phyloP scores from a whole-genome alignment of 2,329 filamentous ascomycete species.

The Colletotrichum limetticola region DNA sequence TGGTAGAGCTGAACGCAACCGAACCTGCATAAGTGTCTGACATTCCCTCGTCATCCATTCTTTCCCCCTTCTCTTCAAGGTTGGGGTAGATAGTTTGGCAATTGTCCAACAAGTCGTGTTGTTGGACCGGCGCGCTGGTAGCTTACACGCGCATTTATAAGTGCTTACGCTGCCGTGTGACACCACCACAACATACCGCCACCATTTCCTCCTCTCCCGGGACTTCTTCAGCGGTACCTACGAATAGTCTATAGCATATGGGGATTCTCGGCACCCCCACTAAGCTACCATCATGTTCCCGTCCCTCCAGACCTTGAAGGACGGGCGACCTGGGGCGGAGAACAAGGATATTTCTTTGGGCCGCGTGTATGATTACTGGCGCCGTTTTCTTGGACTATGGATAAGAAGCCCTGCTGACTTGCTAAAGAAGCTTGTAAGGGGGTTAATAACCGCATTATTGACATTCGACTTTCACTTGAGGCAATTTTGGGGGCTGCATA shows the following conservation, averaged over 20 bases:
- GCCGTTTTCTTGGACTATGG: not conserved
- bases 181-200: too few relatives aligned
- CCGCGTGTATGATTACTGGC: conserved; percentile 5
- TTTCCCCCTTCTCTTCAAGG: not conserved
- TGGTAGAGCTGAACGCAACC: not conserved
- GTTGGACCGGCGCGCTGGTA: not conserved
- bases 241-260: not conserved
- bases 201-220: not conserved
- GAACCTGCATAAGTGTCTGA: not conserved
- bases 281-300: not conserved
- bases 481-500: conserved; percentile 6
- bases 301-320: conserved; percentile 3
- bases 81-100: not conserved
- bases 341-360: conserved; percentile 23
- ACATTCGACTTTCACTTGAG: not conserved
- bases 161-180: conserved; percentile 8
- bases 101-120: not conserved
- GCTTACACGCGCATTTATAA: not conserved
- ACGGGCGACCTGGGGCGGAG: conserved; percentile 6
- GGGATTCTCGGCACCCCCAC: conserved; percentile 18
- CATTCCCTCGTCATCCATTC: not conserved
- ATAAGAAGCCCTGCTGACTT: not conserved
- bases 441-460: conserved; percentile 8
- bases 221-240: not conserved
- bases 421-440: not conserved